phyloP scores from a whole-genome alignment of 2,329 filamentous ascomycete species.

The Exophiala sp. region DNA sequence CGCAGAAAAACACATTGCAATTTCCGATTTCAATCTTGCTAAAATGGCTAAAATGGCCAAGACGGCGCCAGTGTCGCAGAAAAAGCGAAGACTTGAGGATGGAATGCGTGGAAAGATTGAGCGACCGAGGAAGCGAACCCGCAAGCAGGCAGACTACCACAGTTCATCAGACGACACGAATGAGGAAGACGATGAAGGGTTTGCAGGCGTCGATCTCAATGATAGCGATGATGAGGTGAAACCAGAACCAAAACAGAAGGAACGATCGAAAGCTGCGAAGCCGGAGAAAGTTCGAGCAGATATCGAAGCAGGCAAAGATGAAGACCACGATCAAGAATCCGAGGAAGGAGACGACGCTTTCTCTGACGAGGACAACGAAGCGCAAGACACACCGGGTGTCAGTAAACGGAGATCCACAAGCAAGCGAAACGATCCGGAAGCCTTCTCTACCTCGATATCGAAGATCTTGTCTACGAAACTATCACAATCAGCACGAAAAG shows the following conservation, averaged over 20 bases:
- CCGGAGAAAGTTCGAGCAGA: constrained; percentile 29
- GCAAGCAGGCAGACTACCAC: constrained; percentile 62
- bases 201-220: constrained; percentile 50
- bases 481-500: constrained; percentile 72
- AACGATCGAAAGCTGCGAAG: constrained; percentile 27
- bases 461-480: constrained; percentile 92
- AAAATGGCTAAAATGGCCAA: not conserved
- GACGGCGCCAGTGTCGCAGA: constrained; percentile 42
- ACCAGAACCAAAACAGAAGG: constrained; percentile 28
- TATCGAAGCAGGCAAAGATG: constrained; percentile 21
- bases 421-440: constrained; percentile 87
- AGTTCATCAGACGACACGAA: constrained; percentile 59
- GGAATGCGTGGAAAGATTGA: constrained; percentile 53
- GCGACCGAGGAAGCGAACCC: constrained; percentile 55
- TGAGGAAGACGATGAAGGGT: constrained; percentile 38
- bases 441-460: constrained; percentile 87
- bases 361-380: constrained; percentile 37
- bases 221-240: constrained; percentile 41
- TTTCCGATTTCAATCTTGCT: no score
- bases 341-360: constrained; percentile 38
- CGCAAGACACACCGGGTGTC: constrained; percentile 38
- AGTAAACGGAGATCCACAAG: constrained; percentile 33
- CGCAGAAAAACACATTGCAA: no score
- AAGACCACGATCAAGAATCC: constrained; percentile 35
- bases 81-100: constrained; percentile 60